phyloP scores from a whole-genome alignment of 1,284 basidiomycete species.

The Amylostereum chailletii region DNA sequence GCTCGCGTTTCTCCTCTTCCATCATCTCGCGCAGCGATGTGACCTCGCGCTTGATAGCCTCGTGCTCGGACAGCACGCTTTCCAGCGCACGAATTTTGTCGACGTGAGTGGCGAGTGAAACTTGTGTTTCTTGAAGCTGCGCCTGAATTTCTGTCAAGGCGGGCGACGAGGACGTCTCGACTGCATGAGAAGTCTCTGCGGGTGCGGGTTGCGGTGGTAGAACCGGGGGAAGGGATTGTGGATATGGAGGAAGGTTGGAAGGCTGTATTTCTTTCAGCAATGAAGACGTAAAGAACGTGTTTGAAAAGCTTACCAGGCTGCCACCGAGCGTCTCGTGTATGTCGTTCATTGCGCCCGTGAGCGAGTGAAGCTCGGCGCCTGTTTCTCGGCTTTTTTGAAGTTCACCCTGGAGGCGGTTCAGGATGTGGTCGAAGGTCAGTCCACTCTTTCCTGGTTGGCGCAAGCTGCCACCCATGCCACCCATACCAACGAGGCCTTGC shows the following conservation, averaged over 20 bases:
- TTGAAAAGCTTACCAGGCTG: slow-evolving; percentile 48
- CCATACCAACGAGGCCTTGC: slow-evolving; percentile 59
- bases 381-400: slow-evolving; percentile 93
- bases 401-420: slow-evolving; percentile 77
- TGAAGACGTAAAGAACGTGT: background rate
- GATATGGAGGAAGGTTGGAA: slow-evolving; percentile 48
- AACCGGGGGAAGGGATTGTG: slow-evolving; percentile 55
- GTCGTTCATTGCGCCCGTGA: slow-evolving; percentile 81
- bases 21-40: slow-evolving; percentile 62
- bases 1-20: slow-evolving; percentile 40
- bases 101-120: slow-evolving; percentile 70
- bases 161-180: slow-evolving; percentile 22
- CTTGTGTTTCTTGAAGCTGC: slow-evolving; percentile 83
- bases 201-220: slow-evolving; percentile 38
- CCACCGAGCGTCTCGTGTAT: slow-evolving; percentile 92
- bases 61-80: slow-evolving; percentile 80
- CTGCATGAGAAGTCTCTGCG: slow-evolving; percentile 16
- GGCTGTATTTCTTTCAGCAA: slow-evolving; percentile 31
- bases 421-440: slow-evolving; percentile 77
- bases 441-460: slow-evolving; percentile 69
- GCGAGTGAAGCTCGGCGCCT: slow-evolving; percentile 76
- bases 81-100: slow-evolving; percentile 85
- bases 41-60: slow-evolving; percentile 79
- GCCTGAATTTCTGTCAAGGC: slow-evolving; percentile 65
- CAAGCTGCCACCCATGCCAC: slow-evolving; percentile 64